These are phyloP conservation scores for Candida patagonica DNA, from an alignment of 805 yeast species.

Conservation along the genomic window DNA sequence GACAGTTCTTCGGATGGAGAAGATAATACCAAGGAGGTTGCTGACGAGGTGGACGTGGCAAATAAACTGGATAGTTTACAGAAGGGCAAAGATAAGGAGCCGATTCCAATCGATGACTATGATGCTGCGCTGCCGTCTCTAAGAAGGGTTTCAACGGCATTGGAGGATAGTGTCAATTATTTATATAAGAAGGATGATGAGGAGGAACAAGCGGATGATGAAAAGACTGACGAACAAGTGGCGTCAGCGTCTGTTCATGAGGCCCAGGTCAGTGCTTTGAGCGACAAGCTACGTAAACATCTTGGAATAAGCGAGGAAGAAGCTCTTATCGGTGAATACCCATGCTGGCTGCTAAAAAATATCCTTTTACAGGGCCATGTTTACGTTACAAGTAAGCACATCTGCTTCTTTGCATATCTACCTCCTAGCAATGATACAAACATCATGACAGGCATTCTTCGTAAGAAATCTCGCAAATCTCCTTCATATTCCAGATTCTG, in stretches of 20 bases:
- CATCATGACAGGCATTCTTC: conserved; percentile 42
- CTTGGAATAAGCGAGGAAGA: conserved; percentile 17
- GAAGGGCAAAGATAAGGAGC: not conserved
- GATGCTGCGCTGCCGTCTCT: not conserved
- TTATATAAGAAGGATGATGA: not conserved
- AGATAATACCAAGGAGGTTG: not conserved
- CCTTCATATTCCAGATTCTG: conserved; percentile 50
- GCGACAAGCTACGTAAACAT: conserved; percentile 16
- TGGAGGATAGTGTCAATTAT: conserved; percentile 1
- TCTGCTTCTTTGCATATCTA: conserved; percentile 70
- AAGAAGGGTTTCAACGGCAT: not conserved
- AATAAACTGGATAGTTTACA: not conserved
- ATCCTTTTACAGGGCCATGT: conserved; percentile 81
- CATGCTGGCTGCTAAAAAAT: conserved; percentile 75
- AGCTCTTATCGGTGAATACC: conserved; percentile 35
- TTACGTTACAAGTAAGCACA: conserved; percentile 53
- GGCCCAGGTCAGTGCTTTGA: conserved; percentile 15
- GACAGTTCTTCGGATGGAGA: conserved; percentile 16
- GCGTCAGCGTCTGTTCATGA: conserved; percentile 6
- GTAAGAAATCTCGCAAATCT: conserved; percentile 33
- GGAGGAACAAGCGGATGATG: not conserved
- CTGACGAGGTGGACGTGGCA: not conserved
- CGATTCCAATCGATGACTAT: not conserved
- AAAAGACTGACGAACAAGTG: not conserved
- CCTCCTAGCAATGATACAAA: conserved; percentile 45